A percentile compares a stretch with the other conserved stretches of the same genome.
Conservation (phyloP, 2,329 filamentous ascomycete species). For the Teratosphaeria zuluensis region DNA sequence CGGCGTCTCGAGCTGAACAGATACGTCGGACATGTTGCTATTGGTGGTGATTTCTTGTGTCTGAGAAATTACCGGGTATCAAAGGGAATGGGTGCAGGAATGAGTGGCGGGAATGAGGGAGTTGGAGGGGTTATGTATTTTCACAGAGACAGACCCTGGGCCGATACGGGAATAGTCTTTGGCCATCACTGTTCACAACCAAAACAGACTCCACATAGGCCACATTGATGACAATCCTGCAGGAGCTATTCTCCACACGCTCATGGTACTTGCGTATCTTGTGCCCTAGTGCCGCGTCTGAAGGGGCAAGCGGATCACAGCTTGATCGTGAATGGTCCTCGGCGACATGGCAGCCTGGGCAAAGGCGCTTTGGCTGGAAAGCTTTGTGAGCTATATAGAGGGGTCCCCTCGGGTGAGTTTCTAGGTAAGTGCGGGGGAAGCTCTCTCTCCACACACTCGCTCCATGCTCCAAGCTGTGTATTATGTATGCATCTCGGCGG, state of each 20-base stretch:
- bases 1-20: constrained; percentile 58
- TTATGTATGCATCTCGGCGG: too few relatives aligned
- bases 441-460: neutral
- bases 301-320: neutral
- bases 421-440: constrained; percentile 8
- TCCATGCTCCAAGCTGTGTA: too few relatives aligned
- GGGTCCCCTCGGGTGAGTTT: too few relatives aligned
- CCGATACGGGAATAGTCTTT: neutral
- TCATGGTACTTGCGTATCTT: neutral
- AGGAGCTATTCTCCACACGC: constrained; percentile 3
- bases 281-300: neutral
- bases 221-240: neutral
- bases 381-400: neutral
- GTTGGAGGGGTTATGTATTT: constrained; percentile 13
- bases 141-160: neutral
- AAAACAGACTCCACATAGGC: constrained; percentile 2
- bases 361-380: neutral
- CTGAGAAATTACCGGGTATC: neutral
- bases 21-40: constrained; percentile 35
- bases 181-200: neutral
- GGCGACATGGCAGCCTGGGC: constrained; percentile 5
- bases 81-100: neutral
- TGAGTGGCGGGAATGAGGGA: constrained; percentile 2
- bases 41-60: neutral
- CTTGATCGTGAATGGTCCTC: constrained; percentile 5